A percentile compares a stretch with the other conserved stretches of the same genome.
These are phyloP conservation scores for Aspergillus puulaauensis DNA, from an alignment of 2,329 filamentous ascomycete genomes.

Conservation along the genomic window DNA sequence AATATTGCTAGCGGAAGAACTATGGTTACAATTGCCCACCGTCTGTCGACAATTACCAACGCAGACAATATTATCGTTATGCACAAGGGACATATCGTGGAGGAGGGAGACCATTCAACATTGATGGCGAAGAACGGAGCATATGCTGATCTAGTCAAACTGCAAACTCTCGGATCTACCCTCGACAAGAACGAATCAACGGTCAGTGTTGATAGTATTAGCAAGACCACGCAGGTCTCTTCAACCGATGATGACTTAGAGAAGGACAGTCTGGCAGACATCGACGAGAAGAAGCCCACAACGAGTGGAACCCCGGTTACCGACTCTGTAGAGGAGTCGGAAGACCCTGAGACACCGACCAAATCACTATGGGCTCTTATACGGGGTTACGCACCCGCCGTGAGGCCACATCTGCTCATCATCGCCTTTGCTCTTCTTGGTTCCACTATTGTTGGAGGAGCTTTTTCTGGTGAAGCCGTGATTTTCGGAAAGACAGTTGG, in stretches of 20 bases:
- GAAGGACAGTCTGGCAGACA: conserved; percentile 10
- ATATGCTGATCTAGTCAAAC: conserved; percentile 51
- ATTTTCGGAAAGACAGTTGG: conserved; percentile 62
- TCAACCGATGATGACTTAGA: conserved; percentile 25
- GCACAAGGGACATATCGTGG: conserved; percentile 31
- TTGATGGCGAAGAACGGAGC: conserved; percentile 37
- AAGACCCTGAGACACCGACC: conserved; percentile 25
- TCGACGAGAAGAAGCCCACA: conserved; percentile 16
- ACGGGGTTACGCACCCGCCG: conserved; percentile 27
- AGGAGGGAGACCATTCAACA: conserved; percentile 34
- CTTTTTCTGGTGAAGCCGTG: conserved; percentile 38
- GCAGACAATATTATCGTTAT: conserved; percentile 41
- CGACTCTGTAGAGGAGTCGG: conserved; percentile 23
- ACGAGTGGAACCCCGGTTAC: conserved; percentile 17
- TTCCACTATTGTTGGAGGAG: conserved; percentile 37
- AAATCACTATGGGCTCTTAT: conserved; percentile 30
- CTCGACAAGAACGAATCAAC: background rate
- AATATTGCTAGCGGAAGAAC: conserved; percentile 31
- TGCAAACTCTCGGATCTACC: conserved; percentile 39
- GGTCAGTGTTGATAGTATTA: conserved; percentile 22
- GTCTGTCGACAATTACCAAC: conserved; percentile 35
- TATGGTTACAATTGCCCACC: conserved; percentile 38
- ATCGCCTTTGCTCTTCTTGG: conserved; percentile 30
- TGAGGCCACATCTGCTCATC: conserved; percentile 41
- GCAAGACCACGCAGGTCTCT: conserved; percentile 28